Base-by-base conservation (phyloP, 345 rosid genomes). In the Syzygium oleosum region DNA sequence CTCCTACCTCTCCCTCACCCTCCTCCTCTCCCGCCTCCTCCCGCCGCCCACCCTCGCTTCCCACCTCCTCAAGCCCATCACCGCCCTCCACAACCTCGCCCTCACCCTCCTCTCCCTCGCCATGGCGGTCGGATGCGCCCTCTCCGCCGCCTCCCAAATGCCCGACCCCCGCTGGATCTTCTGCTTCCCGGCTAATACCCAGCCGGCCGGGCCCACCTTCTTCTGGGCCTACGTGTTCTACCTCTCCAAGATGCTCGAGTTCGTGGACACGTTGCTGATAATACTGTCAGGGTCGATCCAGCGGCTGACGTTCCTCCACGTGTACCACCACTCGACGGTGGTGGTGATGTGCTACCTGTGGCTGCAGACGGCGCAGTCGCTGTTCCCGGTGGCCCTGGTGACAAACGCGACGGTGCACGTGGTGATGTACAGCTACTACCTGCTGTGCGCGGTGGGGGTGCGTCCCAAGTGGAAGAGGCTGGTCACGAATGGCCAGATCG, bases 51-150 rank as follows among this genome's bases (percentile, higher is more conserved):
- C 54, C 87, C 65, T 87, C 91, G n/a, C 86, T 87, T 86, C 95
- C 14, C 87, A 52, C 46, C 34, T 95, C 90, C 93, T 95, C 88
- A 95, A 94, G 90, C 94, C 95, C 51, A 91, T 96, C 91, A 92
- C 98, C 0, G 96, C 97, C 91, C 19, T 94, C 88, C 99, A 97
- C 86, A 95, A 93, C 93, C 88, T 97, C 87, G 61, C 88, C 88
- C 97, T 96, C 88, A 87, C 88, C 87, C 90, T 93, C 84, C 89
- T 96, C 85, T 97, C 99, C 52, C 84, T 93, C 85, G 54, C 88
- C 92, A 95, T 96, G 97, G 95, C 99, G 89, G 10, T 90, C 12
- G 98, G 99, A 16, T 90, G 94, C 94, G 87, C 90, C 41, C 93
- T 97, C 87, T 92, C 97, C 63, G 87, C 92, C 80, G 9, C 89